Evolutionary conservation across 1,284 basidiomycete genomes (phyloP), one percentile per base, ranked within the genome.

Genomic region (Sporisorium graminicola): DNA sequence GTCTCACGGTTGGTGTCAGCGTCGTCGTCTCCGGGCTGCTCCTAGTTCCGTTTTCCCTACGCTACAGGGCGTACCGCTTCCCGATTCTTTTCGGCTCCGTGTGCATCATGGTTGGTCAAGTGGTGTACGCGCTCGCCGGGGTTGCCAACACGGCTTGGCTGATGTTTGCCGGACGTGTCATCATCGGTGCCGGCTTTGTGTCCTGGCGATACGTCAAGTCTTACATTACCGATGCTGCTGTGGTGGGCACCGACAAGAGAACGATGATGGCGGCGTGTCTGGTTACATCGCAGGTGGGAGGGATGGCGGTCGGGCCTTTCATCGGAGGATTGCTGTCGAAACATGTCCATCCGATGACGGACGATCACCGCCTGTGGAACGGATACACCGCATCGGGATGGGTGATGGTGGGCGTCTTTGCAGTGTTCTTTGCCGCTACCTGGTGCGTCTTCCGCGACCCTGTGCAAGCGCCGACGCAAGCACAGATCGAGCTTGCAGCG

Each of bases 221-320:
- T 31, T 78, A 74, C 51, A 72, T 74, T 53, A 78, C 76, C 26
- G 76, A 78, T 57, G 58, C 76, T 1, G 59, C 55, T 1, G 59
- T 78, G 52, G 72, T 74, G 22, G 72, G 76, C 1, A 69, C 72
- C 0, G 8, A 49, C 16, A 67, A 63, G 50, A 43, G 76, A 20
- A 78, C 76, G 0, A 78, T 69, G 72, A 71, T 78, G 72, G 58
- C 67, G 18, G 76, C 76, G 14, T 74, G 71, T 50, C 42, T 78
- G 27, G 76, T 78, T 5, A 78, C 72, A n/a, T 69, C 65, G 14
- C 76, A 78, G 54, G 71, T 69, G 6, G 67, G 62, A n/a, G 76
- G 72, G 18, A 78, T 74, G 72, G 76, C 76, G 0, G 65, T 78
- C 20, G 76, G 76, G 2, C 76, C 76, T 12, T 78, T 57, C 29